Conservation (phyloP, 108 stramenopile genomes). For the Nitzschia palea region DNA sequence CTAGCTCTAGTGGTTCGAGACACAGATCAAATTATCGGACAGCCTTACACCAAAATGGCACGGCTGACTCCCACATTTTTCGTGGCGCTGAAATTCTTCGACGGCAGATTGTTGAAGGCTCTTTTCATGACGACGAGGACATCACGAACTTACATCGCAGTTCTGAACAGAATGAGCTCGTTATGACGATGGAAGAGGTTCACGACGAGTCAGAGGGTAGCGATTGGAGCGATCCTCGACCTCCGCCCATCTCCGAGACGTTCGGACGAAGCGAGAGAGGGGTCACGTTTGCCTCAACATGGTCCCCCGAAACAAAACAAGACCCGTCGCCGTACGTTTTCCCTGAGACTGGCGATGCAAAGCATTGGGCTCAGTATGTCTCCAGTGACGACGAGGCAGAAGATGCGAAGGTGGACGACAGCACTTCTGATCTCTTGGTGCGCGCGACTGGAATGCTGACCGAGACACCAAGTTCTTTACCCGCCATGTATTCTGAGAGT, state of each 20-base stretch:
- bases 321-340: neutral
- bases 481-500: too few relatives aligned
- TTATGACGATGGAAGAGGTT: neutral
- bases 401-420: neutral
- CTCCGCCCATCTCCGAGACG: too few relatives aligned
- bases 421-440: neutral
- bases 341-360: neutral
- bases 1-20: neutral
- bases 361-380: neutral
- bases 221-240: constrained; percentile 16
- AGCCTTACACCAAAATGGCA: neutral
- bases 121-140: neutral
- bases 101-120: neutral
- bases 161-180: neutral
- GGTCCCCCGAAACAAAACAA: neutral
- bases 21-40: neutral
- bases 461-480: too few relatives aligned
- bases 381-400: neutral
- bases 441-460: neutral
- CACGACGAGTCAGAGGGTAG: neutral
- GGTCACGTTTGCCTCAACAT: neutral
- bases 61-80: constrained; percentile 9
- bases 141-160: neutral
- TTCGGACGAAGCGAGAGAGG: neutral
- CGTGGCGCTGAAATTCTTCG: constrained; percentile 20